Base-by-base conservation (phyloP, 257 asterid species). In the Paraleonurus japonicus region DNA sequence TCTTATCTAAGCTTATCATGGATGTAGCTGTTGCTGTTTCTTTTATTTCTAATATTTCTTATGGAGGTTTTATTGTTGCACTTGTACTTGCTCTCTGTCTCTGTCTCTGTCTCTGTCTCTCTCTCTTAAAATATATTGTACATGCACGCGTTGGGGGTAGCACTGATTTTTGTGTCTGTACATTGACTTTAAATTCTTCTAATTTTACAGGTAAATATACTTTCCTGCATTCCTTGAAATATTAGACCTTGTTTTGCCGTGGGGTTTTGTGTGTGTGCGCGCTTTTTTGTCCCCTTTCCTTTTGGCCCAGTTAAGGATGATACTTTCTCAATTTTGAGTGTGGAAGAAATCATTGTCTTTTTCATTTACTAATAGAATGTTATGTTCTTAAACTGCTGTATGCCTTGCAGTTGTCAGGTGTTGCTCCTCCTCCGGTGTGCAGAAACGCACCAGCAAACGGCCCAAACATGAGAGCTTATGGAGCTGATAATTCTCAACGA, bases 341-440 rank as follows among this genome's bases (percentile, higher is more conserved):
- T 72, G 73, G 37, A 11, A 27, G 30, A 50, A 28, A 59, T 24
- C 3, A 4, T 19, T 76, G 43, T 67, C 24, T 4, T 35, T 30
- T 60, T 59, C 16, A 5, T 24, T 20, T 32, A 61, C 27, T 48
- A 10, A 28, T 19, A 37, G 26, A 63, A 45, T 28, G 61, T 23
- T 63, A 10, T 71, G 60, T 39, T 69, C 71, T 60, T 28, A 19
- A 53, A 53, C 53, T 81, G n/a, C 47, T 57, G 28, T 64, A 69
- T 85, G 45, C 54, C 72, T 81, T 84, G 79, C 86, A 94, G 99
- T 78, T 85, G 76, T 95, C 99, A 73, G 96, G 95, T 74, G 80
- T 87, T 65, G 89, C 89, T 80, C 99, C 99, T 43, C 98, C 99
- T 59, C 98, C 95, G 58, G 30, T 91, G 72, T 86, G 87, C 78